phyloP scores from a whole-genome alignment of 768 basidiomycete genomes.

The Amanita pseudoporphyria region DNA sequence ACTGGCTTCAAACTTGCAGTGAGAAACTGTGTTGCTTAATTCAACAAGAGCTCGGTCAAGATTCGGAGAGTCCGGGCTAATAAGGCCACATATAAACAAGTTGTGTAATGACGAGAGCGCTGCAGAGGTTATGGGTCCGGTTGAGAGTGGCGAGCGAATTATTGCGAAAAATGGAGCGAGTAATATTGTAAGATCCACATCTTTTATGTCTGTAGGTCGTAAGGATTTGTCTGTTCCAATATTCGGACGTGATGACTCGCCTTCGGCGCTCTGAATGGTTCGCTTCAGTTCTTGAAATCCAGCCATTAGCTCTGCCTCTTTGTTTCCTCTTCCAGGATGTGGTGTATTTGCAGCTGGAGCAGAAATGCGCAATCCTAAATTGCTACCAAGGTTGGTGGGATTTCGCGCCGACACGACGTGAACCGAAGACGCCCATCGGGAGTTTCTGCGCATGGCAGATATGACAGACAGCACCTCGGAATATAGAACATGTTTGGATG shows the following conservation, averaged over 20 bases:
- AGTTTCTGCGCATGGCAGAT: constrained; percentile 94
- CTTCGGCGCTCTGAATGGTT: constrained; percentile 57
- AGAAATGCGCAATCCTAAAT: constrained; percentile 63
- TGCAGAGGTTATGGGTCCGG: constrained; percentile 95
- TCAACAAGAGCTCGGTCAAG: constrained; percentile 67
- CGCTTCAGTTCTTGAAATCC: constrained; percentile 85
- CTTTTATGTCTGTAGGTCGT: constrained; percentile 41
- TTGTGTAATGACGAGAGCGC: constrained; percentile 82
- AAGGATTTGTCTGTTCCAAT: constrained; percentile 2
- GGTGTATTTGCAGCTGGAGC: constrained; percentile 34
- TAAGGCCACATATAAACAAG: constrained; percentile 75
- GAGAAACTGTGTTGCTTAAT: constrained; percentile 82
- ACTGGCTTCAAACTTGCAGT: constrained; percentile 97
- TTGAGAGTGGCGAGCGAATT: constrained; percentile 88
- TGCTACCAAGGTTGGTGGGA: constrained; percentile 60
- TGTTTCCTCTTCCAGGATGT: constrained; percentile 39
- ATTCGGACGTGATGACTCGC: constrained; percentile 24
- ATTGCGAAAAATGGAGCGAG: constrained; percentile 88
- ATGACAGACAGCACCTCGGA: constrained; percentile 91
- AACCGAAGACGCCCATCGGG: constrained; percentile 81
- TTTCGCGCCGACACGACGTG: constrained; percentile 54
- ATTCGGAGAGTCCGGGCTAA: constrained; percentile 43
- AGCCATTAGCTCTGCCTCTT: constrained; percentile 79
- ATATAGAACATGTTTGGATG: constrained; percentile 72
- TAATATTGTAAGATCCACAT: constrained; percentile 49